Base-by-base conservation (phyloP, 140 eudicot genomes). In the Ambrosia hybrid region DNA sequence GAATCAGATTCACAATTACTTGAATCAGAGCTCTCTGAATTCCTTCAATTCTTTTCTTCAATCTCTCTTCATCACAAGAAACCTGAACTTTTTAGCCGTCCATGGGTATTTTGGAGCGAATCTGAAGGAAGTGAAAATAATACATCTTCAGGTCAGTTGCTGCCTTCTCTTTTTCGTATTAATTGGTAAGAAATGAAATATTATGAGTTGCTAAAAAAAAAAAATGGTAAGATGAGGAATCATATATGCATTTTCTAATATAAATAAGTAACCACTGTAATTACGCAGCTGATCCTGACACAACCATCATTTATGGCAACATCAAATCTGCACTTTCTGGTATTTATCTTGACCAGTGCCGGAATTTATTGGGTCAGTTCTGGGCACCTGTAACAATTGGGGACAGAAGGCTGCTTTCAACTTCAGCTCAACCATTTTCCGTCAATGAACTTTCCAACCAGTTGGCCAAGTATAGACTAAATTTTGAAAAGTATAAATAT, bases 301-400 rank as follows among this genome's bases (percentile, higher is more conserved):
- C 34, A 30, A 30, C 34, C 34, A 30, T 30, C 3, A 37, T 37
- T 36, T 17, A 56, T 15, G 10, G 33, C 36, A 75, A 43, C 51
- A 66, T 75, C 3, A 66, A 3, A 56, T 34, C 49, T 26, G 73
- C 58, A 0, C 43, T 53, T 65, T 41, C 10, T 48, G 9, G 7
- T 41, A 4, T 48, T 0, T 5, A 5, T 5, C 7, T 5, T 13
- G 13, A 2, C n/a, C 1, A 13, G 15, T 14, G 51, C 3, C 48
- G 34, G 34, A 30, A 30, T 30, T 30, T 30, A 30, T 53, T 70
- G 16, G 58, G 33, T 73, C 72, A 74, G 66, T 66, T 67, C 5
- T 75, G 73, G 73, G 73, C 21, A 45, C 74, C 80, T 51, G 80
- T 76, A 45, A 58, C 6, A 68, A 67, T 58, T 17, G 62, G 9